Evolutionary conservation across 2,329 filamentous ascomycete genomes (phyloP).

Genomic region (Colletotrichum shisoi): DNA sequence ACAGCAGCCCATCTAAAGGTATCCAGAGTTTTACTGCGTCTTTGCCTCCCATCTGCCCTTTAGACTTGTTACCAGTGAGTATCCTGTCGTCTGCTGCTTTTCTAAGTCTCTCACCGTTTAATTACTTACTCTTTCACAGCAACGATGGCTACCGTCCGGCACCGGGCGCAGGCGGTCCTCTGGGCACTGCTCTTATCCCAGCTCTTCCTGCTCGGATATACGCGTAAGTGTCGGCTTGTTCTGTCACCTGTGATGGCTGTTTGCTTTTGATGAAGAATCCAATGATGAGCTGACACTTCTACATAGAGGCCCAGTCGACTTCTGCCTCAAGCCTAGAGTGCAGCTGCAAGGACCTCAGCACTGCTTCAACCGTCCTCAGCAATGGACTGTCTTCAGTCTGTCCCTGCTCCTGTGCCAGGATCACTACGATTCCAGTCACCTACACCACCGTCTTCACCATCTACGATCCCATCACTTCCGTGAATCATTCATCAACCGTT

Average conservation of each 20-base stretch:
- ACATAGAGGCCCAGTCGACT: background rate
- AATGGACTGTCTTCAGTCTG: constrained; percentile 3
- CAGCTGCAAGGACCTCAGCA: constrained; percentile 2
- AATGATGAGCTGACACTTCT: background rate
- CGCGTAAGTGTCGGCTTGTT: constrained; percentile 5
- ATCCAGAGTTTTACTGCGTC: background rate
- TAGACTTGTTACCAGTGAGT: background rate
- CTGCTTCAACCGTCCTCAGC: background rate
- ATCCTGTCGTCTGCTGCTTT: background rate
- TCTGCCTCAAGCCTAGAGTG: background rate
- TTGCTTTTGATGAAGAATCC: background rate
- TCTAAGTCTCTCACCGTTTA: background rate
- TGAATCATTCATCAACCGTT: background rate
- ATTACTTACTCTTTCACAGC: background rate
- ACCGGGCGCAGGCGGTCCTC: background rate
- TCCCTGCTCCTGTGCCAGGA: constrained; percentile 9
- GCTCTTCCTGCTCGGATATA: background rate
- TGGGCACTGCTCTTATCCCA: constrained; percentile 1
- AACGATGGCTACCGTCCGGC: constrained; percentile 3
- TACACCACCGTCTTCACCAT: constrained; percentile 24
- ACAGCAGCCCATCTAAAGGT: too few species aligned
- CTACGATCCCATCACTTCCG: background rate
- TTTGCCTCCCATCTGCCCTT: background rate
- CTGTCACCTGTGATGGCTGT: fast-evolving
- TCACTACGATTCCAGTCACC: background rate